Evolutionary conservation across 768 basidiomycete genomes (phyloP).

Genomic region (Termitomyces titanicus): DNA sequence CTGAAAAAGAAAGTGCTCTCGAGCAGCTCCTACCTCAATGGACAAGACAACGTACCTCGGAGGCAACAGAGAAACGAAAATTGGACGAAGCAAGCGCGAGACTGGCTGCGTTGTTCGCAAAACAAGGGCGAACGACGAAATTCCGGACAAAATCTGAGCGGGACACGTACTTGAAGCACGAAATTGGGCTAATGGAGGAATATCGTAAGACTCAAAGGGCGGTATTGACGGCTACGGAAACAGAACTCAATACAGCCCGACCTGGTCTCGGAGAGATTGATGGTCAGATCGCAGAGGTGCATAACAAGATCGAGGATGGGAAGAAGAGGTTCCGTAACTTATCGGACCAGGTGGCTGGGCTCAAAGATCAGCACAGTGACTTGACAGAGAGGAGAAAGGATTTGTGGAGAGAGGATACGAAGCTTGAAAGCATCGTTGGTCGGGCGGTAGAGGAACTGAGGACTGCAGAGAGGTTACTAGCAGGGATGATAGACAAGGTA

Average conservation of each 20-base stretch:
- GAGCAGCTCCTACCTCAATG: conserved; percentile 68
- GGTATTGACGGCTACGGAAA: conserved; percentile 50
- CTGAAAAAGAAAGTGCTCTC: conserved; percentile 58
- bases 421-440: conserved; percentile 70
- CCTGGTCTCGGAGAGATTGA: conserved; percentile 55
- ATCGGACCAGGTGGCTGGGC: conserved; percentile 49
- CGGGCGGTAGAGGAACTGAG: conserved; percentile 81
- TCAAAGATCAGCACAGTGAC: conserved; percentile 69
- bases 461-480: conserved; percentile 72
- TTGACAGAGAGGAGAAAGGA: conserved; percentile 85
- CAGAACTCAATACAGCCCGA: conserved; percentile 46
- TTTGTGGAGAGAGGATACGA: conserved; percentile 92
- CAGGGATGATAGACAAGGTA: conserved; percentile 96
- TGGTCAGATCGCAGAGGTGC: conserved; percentile 50
- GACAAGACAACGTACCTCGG: conserved; percentile 51
- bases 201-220: conserved; percentile 54
- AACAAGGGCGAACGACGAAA: conserved; percentile 84
- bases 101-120: conserved; percentile 76
- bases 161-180: conserved; percentile 77
- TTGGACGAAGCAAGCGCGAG: conserved; percentile 74
- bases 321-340: conserved; percentile 53
- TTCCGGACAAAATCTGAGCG: conserved; percentile 83
- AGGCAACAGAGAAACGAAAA: conserved; percentile 53
- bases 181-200: conserved; percentile 66
- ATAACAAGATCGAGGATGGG: conserved; percentile 63